These are phyloP conservation scores for Pulicaria dysenterica DNA, from an alignment of 129 eudicot genomes.

Conservation along the genomic window DNA sequence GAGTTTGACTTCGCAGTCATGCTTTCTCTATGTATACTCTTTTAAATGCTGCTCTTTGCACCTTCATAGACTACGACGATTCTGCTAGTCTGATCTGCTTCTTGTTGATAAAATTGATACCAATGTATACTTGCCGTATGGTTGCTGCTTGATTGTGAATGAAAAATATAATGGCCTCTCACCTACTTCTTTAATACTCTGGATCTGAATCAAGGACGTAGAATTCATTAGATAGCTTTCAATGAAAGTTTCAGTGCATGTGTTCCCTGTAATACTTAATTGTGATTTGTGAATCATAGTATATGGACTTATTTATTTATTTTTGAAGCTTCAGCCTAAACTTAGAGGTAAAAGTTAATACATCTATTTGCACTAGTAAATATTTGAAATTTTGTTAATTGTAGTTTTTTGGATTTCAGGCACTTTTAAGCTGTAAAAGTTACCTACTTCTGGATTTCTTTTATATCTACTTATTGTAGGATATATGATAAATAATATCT, in stretches of 20 bases:
- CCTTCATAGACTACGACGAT: conserved; percentile 2
- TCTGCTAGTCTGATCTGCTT: conserved; percentile 21
- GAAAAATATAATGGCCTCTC: conserved; percentile 6
- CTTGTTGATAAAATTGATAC: conserved; percentile 1
- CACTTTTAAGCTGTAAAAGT: background rate
- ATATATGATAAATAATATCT: background rate
- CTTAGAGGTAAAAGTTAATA: conserved; percentile 10
- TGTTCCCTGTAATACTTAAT: conserved; percentile 13
- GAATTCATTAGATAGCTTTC: conserved; percentile 20
- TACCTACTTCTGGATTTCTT: background rate
- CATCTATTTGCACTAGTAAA: background rate
- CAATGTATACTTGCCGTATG: background rate
- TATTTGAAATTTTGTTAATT: conserved; percentile 1
- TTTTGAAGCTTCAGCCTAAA: background rate
- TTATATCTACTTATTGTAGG: background rate
- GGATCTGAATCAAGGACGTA: conserved; percentile 4
- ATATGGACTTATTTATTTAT: background rate
- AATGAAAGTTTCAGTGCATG: conserved; percentile 15
- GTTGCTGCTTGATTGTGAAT: conserved; percentile 20
- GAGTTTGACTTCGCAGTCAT: background rate
- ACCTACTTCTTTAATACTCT: conserved; percentile 22
- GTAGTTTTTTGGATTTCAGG: background rate
- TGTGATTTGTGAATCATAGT: background rate
- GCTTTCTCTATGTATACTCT: background rate
- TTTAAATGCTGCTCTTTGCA: background rate